Conservation (phyloP, 345 rosid species). For the Lenwebbia sp. region DNA sequence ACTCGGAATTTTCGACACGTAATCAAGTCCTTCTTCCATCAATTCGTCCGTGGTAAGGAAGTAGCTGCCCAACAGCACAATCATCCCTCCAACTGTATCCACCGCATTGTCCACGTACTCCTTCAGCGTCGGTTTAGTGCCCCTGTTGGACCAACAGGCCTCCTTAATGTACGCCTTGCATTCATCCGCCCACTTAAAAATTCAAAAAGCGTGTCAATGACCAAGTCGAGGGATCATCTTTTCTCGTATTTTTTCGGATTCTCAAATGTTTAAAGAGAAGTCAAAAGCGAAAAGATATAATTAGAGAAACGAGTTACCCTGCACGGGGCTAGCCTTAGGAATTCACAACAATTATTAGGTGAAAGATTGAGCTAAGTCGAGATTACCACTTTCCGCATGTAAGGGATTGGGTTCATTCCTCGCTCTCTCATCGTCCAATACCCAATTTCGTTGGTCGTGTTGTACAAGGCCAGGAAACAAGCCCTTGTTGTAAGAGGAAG, state of each 20-base stretch:
- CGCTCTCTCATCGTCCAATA: neutral
- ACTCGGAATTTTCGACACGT: neutral
- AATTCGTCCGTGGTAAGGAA: neutral
- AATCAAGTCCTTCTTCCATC: neutral
- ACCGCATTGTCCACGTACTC: slow-evolving; percentile 4
- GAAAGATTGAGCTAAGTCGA: neutral
- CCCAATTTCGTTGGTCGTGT: slow-evolving; percentile 3
- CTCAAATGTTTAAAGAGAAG: neutral
- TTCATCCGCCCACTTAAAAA: slow-evolving; percentile 1
- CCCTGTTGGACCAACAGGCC: slow-evolving; percentile 1
- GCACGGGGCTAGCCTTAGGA: neutral
- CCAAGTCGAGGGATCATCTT: neutral
- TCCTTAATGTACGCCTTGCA: slow-evolving; percentile 2
- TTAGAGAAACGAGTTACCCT: too few relatives aligned
- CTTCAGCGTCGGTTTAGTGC: neutral
- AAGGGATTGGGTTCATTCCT: slow-evolving; percentile 1
- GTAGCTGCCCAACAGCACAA: neutral
- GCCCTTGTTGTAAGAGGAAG: neutral
- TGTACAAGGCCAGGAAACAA: neutral
- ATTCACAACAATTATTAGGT: neutral
- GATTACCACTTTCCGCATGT: neutral
- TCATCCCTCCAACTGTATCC: neutral
- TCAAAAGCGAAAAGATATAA: neutral
- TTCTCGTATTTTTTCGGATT: neutral
- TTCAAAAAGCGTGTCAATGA: neutral